Percentiles rank a stretch among this genome's conserved stretches.
phyloP scores from a whole-genome alignment of 352 stramenopile species.

The Globisporangium paddicum region DNA sequence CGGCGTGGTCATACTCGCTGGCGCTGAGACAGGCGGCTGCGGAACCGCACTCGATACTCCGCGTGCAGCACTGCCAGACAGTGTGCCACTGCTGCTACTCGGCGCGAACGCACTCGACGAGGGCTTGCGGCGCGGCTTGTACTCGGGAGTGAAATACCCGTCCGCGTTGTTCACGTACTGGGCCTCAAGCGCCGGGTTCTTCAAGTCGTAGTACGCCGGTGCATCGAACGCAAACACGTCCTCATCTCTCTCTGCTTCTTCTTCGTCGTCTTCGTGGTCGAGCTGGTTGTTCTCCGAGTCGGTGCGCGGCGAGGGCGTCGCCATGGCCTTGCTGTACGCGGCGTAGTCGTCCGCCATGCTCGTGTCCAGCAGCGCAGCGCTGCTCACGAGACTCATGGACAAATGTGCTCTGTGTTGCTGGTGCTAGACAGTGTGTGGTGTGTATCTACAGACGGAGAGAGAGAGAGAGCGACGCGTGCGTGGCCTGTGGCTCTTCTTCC shows the following conservation, averaged over 20 bases:
- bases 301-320: conserved; percentile 10
- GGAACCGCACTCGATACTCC: background rate
- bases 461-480: background rate
- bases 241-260: conserved; percentile 53
- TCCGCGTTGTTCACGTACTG: conserved; percentile 85
- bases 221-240: conserved; percentile 77
- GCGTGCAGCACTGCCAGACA: background rate
- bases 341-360: conserved; percentile 27
- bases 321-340: conserved; percentile 1
- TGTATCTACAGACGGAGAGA: background rate
- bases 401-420: background rate
- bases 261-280: conserved; percentile 23
- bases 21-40: background rate
- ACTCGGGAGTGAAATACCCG: conserved; percentile 53
- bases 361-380: conserved; percentile 25
- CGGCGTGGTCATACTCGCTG: conserved; percentile 1
- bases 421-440: too few species aligned
- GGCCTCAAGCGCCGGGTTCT: conserved; percentile 60
- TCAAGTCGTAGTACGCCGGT: conserved; percentile 79
- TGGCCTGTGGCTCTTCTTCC: background rate
- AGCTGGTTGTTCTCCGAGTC: conserved; percentile 22
- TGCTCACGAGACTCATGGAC: conserved; percentile 2
- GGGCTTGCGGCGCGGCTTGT: conserved; percentile 4
- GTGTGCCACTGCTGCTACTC: background rate
- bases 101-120: background rate